phyloP scores from a whole-genome alignment of 2,329 filamentous ascomycete genomes.

The Fusarium sp. region DNA sequence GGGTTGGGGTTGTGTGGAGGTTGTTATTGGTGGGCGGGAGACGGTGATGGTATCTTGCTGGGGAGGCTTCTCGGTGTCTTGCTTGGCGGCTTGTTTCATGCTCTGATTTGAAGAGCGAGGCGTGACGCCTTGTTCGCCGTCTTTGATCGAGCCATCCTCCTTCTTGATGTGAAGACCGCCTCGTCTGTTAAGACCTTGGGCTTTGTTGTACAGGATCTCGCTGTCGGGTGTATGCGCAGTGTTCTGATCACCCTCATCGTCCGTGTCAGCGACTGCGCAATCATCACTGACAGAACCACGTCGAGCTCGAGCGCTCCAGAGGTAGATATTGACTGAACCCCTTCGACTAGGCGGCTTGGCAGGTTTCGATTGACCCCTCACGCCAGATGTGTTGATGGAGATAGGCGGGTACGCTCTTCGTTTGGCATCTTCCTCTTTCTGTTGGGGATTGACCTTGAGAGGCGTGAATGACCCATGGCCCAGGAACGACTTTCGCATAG shows the following conservation, averaged over 20 bases:
- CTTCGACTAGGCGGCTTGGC: slow-evolving; percentile 43
- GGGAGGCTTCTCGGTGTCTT: not conserved
- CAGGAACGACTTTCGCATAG: slow-evolving; percentile 44
- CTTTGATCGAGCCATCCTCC: no score
- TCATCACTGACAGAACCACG: slow-evolving; percentile 27
- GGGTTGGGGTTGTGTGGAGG: slow-evolving; percentile 2
- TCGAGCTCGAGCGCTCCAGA: slow-evolving; percentile 40
- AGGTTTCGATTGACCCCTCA: slow-evolving; percentile 42
- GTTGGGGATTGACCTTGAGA: slow-evolving; percentile 38
- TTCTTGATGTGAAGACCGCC: slow-evolving; percentile 37
- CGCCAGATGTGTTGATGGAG: slow-evolving; percentile 44
- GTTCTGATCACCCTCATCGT: slow-evolving; percentile 30
- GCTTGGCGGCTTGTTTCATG: not conserved
- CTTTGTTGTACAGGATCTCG: slow-evolving; percentile 31
- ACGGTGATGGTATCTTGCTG: slow-evolving; percentile 25
- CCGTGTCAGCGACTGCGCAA: slow-evolving; percentile 35
- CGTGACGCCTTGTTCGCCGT: not conserved
- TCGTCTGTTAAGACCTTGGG: slow-evolving; percentile 32
- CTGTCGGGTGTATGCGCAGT: slow-evolving; percentile 4
- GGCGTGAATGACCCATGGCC: slow-evolving; percentile 43
- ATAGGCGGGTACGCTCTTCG: slow-evolving; percentile 51
- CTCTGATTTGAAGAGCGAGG: slow-evolving; percentile 16
- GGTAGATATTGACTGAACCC: slow-evolving; percentile 46
- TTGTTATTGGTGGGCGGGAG: slow-evolving; percentile 11
- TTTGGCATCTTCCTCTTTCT: slow-evolving; percentile 39